Evolutionary conservation across 169 alveolate genomes (phyloP), one percentile per base, ranked within the genome.

Genomic region (Plasmodium vinckei): DNA sequence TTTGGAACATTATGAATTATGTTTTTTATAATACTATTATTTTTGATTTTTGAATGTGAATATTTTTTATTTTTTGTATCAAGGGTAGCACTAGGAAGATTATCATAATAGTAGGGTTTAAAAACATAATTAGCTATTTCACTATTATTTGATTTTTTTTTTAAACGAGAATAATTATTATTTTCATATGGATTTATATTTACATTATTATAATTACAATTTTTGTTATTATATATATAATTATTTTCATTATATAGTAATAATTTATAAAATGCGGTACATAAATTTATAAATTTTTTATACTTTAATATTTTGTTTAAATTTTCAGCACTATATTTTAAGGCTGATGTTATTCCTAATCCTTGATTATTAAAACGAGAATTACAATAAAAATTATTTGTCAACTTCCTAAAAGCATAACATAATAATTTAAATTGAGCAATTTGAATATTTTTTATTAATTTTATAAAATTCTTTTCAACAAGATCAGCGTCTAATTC

Each of bases 401-500:
- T 82, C 39, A 82, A 67, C 46, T 82, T 82, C 68, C 90, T 53
- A 19, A 82, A 82, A 13, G 90, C 90, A 68, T 67, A 82, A 27
- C 21, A 82, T 56, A 68, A 49, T 68, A 82, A 61, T 60, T 69
- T 65, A 21, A 82, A 61, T 47, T 69, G 90, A 17, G 90, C 90
- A 2, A 82, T 82, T 82, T 82, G 67, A 13, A 82, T 33, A 68
- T 82, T 82, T 23, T 82, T 82, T 17, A 82, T 82, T 67, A 82
- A 47, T 53, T 65, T 69, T 39, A 56, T 82, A 60, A 82, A 82
- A 68, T 82, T 82, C 33, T 82, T 82, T 56, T 82, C 90, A 25
- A 82, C 90, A 65, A 82, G 15, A 82, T 82, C 90, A 33, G 90
- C 90, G 23, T 82, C 90, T 56, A 82, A 60, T 61, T 82, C 90